Base-by-base conservation (phyloP, 257 asterid genomes). In the Perilla frutescens region DNA sequence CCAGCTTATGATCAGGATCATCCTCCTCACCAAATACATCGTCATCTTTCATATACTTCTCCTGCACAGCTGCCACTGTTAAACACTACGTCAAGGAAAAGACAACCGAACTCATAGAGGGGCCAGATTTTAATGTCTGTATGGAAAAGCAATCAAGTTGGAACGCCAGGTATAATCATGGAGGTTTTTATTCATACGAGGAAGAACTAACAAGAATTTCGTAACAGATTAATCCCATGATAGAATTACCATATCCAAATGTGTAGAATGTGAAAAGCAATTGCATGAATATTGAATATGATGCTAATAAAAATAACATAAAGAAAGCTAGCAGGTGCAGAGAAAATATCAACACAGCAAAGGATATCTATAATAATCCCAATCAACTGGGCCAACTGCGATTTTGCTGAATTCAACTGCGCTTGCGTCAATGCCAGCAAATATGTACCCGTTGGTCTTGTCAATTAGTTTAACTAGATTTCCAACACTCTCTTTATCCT, bases 301-400 rank as follows among this genome's bases (percentile, higher is more conserved):
- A 68, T 49, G 64, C n/a, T 55, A 36, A 14, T 20, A 43, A 34
- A 59, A 29, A 70, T 66, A 59, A 47, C 20, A 51, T 62, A 41
- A 53, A 59, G 39, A 45, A 15, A 54, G 66, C 32, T n/a, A 58
- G 45, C 26, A 13, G 67, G 26, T 50, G 31, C 36, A 2, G 64
- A 58, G 3, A 36, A 49, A 43, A 75, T 50, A 57, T 44, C 26
- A 20, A 20, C 26, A 20, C 26, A 6, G 54, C 4, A 68, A 93
- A 94, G 99, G 99, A 94, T 94, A 94, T 94, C 99, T 83, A 26
- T 90, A 86, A 74, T 95, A 95, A 73, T 95, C 99, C 96, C 96
- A 95, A 72, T 92, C 97, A 73, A 80, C 85, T 1, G 92, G 79
- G n/a, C 96, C 86, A 41, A 95, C 96, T 37, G 99, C 97, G 26